A percentile compares a stretch with the other conserved stretches of the same genome.
phyloP scores from a whole-genome alignment of 78 protist species.

The Speleostelium caveatum region DNA sequence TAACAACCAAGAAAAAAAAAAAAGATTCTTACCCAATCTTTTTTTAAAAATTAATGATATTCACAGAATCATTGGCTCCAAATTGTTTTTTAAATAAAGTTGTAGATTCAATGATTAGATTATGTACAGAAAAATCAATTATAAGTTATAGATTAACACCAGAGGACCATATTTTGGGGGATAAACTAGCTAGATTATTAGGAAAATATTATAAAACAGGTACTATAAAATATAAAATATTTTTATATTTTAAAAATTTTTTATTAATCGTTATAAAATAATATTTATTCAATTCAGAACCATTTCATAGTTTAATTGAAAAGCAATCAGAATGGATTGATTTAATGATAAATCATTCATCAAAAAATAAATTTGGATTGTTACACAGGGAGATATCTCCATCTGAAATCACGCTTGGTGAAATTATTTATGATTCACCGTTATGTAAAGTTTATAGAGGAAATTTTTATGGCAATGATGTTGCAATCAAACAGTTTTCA shows the following conservation, averaged over 20 bases:
- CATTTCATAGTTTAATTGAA: slow-evolving; percentile 46
- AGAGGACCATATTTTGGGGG: slow-evolving; percentile 22
- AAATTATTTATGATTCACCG: slow-evolving; percentile 62
- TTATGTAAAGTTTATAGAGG: slow-evolving; percentile 54
- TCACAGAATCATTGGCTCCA: background rate
- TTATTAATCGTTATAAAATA: background rate
- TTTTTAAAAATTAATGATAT: background rate
- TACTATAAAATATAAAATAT: background rate
- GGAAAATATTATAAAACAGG: slow-evolving; percentile 38
- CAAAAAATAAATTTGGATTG: slow-evolving; percentile 6
- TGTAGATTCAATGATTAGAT: slow-evolving; percentile 29
- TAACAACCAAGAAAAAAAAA: background rate
- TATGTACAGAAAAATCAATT: slow-evolving; percentile 4
- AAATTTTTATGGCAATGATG: slow-evolving; percentile 34
- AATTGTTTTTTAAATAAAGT: slow-evolving; percentile 21
- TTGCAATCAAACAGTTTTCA: slow-evolving; percentile 61
- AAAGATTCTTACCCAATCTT: background rate
- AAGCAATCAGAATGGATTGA: slow-evolving; percentile 60
- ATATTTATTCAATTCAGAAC: slow-evolving; percentile 13
- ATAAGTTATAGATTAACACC: background rate
- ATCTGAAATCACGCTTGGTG: background rate
- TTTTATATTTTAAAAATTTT: too few species aligned
- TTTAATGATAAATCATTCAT: slow-evolving; percentile 27
- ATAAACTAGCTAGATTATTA: slow-evolving; percentile 12
- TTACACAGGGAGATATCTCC: slow-evolving; percentile 17